Conservation (phyloP, 2,329 filamentous ascomycete species). For the Sporothrix inflata region DNA sequence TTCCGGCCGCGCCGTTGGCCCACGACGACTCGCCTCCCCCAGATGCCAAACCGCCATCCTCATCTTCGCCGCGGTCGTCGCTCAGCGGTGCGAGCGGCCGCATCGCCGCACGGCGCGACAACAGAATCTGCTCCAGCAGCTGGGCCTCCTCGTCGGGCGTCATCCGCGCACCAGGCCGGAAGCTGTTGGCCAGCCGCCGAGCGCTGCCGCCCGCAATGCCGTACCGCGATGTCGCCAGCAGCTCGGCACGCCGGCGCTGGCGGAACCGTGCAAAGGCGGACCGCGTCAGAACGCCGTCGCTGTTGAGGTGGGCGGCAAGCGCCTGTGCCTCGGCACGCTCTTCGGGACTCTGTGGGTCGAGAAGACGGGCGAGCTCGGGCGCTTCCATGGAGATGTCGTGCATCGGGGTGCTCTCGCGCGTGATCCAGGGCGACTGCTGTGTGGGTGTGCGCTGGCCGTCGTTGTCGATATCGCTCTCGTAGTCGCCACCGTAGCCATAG, state of each 20-base stretch:
- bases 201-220: conserved; percentile 35
- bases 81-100: conserved; percentile 19
- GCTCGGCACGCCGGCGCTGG: conserved; percentile 68
- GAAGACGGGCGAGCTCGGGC: conserved; percentile 73
- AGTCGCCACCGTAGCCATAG: conserved; percentile 50
- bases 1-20: conserved; percentile 71
- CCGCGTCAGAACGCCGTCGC: conserved; percentile 75
- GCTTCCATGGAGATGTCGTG: conserved; percentile 67
- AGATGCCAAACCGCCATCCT: neutral
- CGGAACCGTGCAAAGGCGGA: conserved; percentile 72
- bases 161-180: conserved; percentile 48
- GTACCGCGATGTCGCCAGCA: conserved; percentile 53
- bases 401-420: conserved; percentile 60
- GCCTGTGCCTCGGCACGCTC: conserved; percentile 80
- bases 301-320: conserved; percentile 77
- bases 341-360: conserved; percentile 77
- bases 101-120: conserved; percentile 50
- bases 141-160: conserved; percentile 63
- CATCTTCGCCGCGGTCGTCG: neutral
- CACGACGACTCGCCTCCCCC: conserved; percentile 49
- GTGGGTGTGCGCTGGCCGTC: conserved; percentile 68
- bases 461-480: conserved; percentile 40
- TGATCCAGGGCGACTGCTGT: conserved; percentile 35
- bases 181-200: conserved; percentile 37
- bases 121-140: conserved; percentile 62